phyloP scores from a whole-genome alignment of 2,329 filamentous ascomycete species.

The Aaosphaeria arxii region DNA sequence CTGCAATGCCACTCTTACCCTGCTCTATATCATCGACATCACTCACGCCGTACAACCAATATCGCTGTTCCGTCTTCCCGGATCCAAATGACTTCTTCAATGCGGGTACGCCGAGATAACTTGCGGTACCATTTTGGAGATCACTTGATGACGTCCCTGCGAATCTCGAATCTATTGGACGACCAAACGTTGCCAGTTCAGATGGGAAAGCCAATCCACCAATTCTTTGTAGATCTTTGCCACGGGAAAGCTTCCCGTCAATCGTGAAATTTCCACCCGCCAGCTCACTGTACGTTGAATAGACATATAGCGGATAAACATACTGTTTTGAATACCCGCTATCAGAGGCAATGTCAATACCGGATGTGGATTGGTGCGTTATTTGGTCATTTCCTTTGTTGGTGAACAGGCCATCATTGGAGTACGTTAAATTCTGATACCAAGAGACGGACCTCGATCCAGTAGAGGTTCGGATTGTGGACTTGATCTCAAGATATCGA shows the following conservation, averaged over 20 bases:
- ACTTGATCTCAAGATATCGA: constrained; percentile 54
- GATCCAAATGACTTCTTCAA: constrained; percentile 49
- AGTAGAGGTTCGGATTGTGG: constrained; percentile 50
- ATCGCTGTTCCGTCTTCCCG: constrained; percentile 57
- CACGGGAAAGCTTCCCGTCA: constrained; percentile 47
- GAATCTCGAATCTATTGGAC: constrained; percentile 19
- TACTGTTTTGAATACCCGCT: constrained; percentile 46
- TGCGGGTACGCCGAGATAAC: constrained; percentile 50
- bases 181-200: constrained; percentile 56
- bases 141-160: constrained; percentile 47
- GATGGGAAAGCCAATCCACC: constrained; percentile 56
- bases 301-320: constrained; percentile 60
- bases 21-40: constrained; percentile 9
- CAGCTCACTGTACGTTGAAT: constrained; percentile 48
- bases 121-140: constrained; percentile 56
- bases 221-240: constrained; percentile 46
- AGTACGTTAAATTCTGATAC: constrained; percentile 58
- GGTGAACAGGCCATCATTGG: constrained; percentile 54
- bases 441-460: constrained; percentile 48
- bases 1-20: constrained; percentile 9
- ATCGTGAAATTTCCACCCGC: constrained; percentile 44
- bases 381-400: constrained; percentile 55
- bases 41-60: constrained; percentile 51
- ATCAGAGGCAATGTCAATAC: constrained; percentile 36
- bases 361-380: constrained; percentile 51